Base-by-base conservation (phyloP, 2,329 filamentous ascomycete genomes). In the Pseudopyrenochaeta lycopersici region DNA sequence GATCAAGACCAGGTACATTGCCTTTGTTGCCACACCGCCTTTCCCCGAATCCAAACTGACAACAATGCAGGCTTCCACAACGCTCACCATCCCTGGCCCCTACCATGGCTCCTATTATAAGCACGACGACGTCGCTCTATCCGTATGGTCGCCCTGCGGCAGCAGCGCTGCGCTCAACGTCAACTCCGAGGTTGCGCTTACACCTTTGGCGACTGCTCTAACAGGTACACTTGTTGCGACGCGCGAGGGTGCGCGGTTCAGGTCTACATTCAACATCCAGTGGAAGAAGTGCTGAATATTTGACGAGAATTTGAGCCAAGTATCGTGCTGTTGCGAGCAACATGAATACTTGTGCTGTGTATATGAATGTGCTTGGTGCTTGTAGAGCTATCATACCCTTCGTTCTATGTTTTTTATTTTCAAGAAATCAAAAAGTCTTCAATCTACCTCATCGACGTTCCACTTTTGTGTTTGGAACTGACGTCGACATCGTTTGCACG, bases 41-140 rank as follows among this genome's bases (percentile, higher is more conserved):
- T 43, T 15, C 10, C 30, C 32, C n/a, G n/a, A 29, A 29, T 9
- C 7, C 21, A n/a, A 35, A 9, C 14, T 50, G 15, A 33, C 36
- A 7, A 44, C 9, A 31, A 36, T 12, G 39, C 41, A 64, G 63
- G 29, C 51, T 7, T 62, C 65, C 4, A 47, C 61, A 2, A 49
- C 53, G 1, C 50, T 67, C 7, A 35, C 29, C 27, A 40, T 82
- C 66, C 62, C 63, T 4, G 81, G 81, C 15, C 80, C 80, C 14
- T 75, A 67, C 47, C 69, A 71, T 32, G 73, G 64, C n/a, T 61
- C 77, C 59, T 84, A 82, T 70, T 67, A 67, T 56, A 78, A 80
- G 68, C 76, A 76, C 42, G 81, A 83, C 60, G 64, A 74, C 9
- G 56, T 73, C 6, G 46, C 59, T 3, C 23, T 68, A 4, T 50